Evolutionary conservation across 768 basidiomycete genomes (phyloP).

Genomic region (Russula emetica): DNA sequence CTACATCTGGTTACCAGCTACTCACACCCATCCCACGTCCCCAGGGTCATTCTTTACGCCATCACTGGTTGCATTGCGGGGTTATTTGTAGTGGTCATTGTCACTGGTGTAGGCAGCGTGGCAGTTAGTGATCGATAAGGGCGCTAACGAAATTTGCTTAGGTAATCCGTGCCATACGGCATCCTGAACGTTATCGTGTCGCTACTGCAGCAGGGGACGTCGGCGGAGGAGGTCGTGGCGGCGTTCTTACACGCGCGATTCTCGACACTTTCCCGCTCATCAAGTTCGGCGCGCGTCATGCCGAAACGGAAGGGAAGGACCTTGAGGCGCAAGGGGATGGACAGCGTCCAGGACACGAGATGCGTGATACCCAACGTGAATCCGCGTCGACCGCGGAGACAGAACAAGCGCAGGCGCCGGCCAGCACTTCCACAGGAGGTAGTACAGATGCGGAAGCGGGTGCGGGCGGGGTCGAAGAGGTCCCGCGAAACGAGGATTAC

Average conservation of each 20-base stretch:
- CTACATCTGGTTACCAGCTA: conserved; percentile 7
- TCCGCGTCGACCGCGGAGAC: background rate
- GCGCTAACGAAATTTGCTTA: conserved; percentile 30
- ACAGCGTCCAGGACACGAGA: background rate
- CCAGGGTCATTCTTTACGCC: conserved; percentile 77
- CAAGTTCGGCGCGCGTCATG: conserved; percentile 56
- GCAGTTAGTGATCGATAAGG: background rate
- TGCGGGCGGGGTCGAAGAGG: background rate
- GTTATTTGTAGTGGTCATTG: conserved; percentile 78
- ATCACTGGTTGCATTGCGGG: conserved; percentile 87
- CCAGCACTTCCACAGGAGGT: background rate
- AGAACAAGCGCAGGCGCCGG: background rate
- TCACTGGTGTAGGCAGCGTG: conserved; percentile 62
- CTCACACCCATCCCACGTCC: background rate
- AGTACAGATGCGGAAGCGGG: background rate
- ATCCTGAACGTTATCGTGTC: conserved; percentile 82
- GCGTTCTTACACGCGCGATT: conserved; percentile 74
- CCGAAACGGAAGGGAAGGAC: conserved; percentile 14
- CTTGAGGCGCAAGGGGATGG: conserved; percentile 10
- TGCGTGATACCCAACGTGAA: background rate
- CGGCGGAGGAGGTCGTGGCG: conserved; percentile 22
- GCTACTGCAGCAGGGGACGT: conserved; percentile 49
- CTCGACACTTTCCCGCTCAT: conserved; percentile 94
- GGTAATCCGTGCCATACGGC: conserved; percentile 77
- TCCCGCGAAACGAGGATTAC: background rate